Percentiles rank a stretch among this genome's conserved stretches.
These are phyloP conservation scores for Eucalyptus rudis DNA, from an alignment of 345 rosid species.

Conservation along the genomic window DNA sequence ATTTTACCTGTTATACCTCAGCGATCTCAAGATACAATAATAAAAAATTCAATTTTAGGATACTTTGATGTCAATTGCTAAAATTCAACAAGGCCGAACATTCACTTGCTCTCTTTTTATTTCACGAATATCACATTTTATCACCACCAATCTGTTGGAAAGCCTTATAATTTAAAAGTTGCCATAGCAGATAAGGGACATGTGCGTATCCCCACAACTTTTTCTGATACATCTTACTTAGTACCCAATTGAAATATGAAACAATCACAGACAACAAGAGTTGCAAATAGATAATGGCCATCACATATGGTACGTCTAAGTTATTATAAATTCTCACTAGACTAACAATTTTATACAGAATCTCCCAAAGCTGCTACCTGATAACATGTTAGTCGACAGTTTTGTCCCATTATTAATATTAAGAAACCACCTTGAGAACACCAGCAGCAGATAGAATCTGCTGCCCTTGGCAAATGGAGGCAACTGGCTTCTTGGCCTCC, in stretches of 20 bases:
- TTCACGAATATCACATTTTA: background rate
- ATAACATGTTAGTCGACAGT: background rate
- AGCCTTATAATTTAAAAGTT: background rate
- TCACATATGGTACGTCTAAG: background rate
- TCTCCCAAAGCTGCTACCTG: background rate
- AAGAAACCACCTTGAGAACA: constrained; percentile 47
- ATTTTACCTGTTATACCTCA: background rate
- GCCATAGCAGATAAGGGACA: background rate
- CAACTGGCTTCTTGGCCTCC: constrained; percentile 59
- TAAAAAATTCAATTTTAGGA: background rate
- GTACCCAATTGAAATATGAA: background rate
- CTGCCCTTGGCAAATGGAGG: constrained; percentile 89
- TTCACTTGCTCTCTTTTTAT: background rate
- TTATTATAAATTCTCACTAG: background rate
- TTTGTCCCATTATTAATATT: background rate
- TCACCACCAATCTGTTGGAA: background rate
- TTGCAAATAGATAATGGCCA: background rate
- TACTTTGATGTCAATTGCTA: background rate
- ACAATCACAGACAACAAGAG: background rate
- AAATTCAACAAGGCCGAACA: background rate
- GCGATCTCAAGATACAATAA: background rate
- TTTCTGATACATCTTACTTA: background rate
- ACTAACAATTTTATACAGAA: background rate
- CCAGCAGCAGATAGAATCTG: constrained; percentile 90
- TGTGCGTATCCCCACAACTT: background rate